phyloP scores from a whole-genome alignment of 805 yeast species.

The Nakazawaea ambrosiae region DNA sequence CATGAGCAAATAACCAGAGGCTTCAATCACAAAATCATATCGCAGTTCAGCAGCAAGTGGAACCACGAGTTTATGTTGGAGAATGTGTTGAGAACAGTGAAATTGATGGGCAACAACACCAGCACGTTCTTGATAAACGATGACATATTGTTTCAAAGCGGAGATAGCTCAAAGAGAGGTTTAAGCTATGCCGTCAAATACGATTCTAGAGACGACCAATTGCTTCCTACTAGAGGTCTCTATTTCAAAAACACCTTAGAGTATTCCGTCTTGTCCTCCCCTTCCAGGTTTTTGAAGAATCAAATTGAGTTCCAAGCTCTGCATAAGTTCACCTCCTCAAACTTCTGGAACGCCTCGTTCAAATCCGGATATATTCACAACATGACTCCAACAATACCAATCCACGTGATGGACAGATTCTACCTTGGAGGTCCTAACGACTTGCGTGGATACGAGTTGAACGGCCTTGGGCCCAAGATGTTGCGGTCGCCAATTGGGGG shows the following conservation, averaged over 20 bases:
- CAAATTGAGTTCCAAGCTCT: conserved; percentile 33
- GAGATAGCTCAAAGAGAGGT: conserved; percentile 38
- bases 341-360: conserved; percentile 17
- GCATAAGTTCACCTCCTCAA: conserved; percentile 12
- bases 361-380: conserved; percentile 21
- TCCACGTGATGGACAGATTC: conserved; percentile 43
- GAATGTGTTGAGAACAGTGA: conserved; percentile 34
- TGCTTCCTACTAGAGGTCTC: conserved; percentile 37
- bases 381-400: conserved; percentile 10
- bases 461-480: conserved; percentile 51
- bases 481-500: conserved; percentile 46
- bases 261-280: conserved; percentile 10
- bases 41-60: conserved; percentile 22
- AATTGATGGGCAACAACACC: conserved; percentile 15
- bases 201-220: conserved; percentile 37
- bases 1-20: conserved; percentile 40
- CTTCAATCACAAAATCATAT: conserved; percentile 30
- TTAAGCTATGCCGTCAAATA: conserved; percentile 30
- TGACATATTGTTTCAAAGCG: conserved; percentile 30
- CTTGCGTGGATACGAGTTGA: conserved; percentile 41
- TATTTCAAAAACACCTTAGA: conserved; percentile 31
- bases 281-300: conserved; percentile 34
- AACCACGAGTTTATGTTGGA: conserved; percentile 47
- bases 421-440: conserved; percentile 57
- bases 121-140: conserved; percentile 21